Evolutionary conservation across 164 flowering plant species (phyloP).

Genomic region (Nelumbo lutea): DNA sequence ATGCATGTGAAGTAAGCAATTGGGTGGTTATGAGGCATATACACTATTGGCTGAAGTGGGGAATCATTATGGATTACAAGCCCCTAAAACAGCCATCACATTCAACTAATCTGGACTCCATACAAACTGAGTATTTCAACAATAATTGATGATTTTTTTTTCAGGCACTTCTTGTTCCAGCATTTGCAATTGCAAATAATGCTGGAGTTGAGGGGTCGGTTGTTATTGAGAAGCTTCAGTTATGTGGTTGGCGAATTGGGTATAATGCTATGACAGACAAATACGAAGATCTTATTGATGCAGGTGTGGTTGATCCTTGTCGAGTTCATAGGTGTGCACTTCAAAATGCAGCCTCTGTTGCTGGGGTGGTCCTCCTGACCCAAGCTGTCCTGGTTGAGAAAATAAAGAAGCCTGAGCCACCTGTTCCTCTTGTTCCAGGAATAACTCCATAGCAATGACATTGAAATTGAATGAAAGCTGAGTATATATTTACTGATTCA

Average conservation of each 20-base stretch:
- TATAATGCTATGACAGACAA: constrained; percentile 77
- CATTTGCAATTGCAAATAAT: constrained; percentile 67
- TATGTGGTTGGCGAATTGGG: constrained; percentile 55
- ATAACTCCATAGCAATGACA: constrained; percentile 36
- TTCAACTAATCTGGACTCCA: not conserved
- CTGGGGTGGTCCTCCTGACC: constrained; percentile 72
- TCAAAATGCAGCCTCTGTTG: constrained; percentile 81
- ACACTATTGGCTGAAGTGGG: no score
- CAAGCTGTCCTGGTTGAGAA: constrained; percentile 82
- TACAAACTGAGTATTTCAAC: not conserved
- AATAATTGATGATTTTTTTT: constrained; percentile 7
- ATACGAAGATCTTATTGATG: constrained; percentile 66
- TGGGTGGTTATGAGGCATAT: no score
- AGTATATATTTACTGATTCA: not conserved
- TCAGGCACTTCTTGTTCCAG: constrained; percentile 89
- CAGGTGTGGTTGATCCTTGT: constrained; percentile 87
- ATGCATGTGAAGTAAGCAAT: no score
- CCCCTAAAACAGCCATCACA: no score
- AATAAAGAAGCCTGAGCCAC: constrained; percentile 53
- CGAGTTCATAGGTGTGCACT: constrained; percentile 77
- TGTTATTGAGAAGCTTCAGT: constrained; percentile 55
- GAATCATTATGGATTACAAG: no score
- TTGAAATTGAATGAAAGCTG: not conserved
- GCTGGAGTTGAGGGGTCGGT: constrained; percentile 86
- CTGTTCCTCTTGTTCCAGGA: constrained; percentile 72